Conservation (phyloP, 1,284 basidiomycete species). For the Apiotrichum gamsii region DNA sequence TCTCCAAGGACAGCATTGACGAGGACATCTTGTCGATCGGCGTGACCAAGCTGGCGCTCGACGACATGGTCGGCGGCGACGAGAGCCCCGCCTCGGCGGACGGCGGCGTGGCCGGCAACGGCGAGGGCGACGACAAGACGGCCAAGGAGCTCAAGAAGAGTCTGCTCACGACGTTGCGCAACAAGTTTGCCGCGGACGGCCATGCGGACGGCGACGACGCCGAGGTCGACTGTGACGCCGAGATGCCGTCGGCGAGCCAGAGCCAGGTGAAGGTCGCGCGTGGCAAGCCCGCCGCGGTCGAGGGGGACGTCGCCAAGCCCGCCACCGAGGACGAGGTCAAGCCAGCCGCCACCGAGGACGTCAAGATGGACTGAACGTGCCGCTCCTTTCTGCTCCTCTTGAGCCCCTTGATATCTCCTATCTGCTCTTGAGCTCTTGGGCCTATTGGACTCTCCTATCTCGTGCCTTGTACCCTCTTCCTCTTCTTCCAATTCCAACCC, state of each 20-base stretch:
- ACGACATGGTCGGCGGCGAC: slow-evolving; percentile 79
- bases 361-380: too few species aligned
- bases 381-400: too few species aligned
- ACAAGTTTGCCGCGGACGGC: slow-evolving; percentile 56
- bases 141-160: slow-evolving; percentile 66
- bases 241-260: too few species aligned
- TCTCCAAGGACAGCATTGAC: slow-evolving; percentile 86
- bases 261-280: background rate
- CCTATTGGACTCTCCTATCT: background rate
- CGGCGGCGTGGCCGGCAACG: slow-evolving; percentile 49
- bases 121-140: slow-evolving; percentile 59
- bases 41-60: slow-evolving; percentile 79
- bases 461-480: too few species aligned
- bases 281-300: background rate
- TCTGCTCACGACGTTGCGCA: slow-evolving; percentile 68
- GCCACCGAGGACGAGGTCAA: too few species aligned
- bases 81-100: slow-evolving; percentile 34
- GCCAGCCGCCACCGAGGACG: too few species aligned
- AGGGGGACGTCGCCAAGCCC: too few species aligned
- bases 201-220: slow-evolving; percentile 12
- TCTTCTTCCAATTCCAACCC: too few species aligned
- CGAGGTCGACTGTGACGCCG: background rate
- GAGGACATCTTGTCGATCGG: slow-evolving; percentile 91
- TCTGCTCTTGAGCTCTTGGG: background rate
- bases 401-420: background rate